These are phyloP conservation scores for Quercus aquifolioides DNA, from an alignment of 306 rosid genomes.

Conservation along the genomic window DNA sequence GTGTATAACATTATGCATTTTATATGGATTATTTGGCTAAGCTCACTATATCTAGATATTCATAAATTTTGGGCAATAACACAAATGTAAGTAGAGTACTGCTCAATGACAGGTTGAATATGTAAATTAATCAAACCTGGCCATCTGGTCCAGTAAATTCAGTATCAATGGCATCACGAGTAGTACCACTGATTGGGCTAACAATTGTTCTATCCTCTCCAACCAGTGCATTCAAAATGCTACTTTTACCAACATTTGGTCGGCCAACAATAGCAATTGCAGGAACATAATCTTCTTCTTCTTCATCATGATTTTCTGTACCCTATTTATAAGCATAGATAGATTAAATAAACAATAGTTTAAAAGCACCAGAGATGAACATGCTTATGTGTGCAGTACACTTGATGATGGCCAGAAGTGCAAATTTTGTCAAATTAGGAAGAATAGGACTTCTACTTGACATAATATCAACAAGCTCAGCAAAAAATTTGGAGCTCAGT, in stretches of 20 bases:
- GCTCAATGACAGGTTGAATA: neutral
- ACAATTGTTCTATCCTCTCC: constrained; percentile 97
- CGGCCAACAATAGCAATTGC: constrained; percentile 96
- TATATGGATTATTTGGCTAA: neutral
- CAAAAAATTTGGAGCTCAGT: neutral
- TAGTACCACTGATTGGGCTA: constrained; percentile 98
- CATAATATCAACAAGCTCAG: neutral
- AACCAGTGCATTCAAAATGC: constrained; percentile 93
- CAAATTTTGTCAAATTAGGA: neutral
- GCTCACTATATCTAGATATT: neutral
- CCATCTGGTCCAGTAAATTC: constrained; percentile 85
- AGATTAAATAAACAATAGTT: constrained; percentile 4
- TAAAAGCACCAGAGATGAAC: neutral
- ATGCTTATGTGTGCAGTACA: constrained; percentile 7
- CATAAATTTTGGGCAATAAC: neutral
- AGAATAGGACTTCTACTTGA: neutral
- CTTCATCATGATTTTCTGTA: constrained; percentile 39
- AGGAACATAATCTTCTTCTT: constrained; percentile 81
- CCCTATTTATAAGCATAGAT: constrained; percentile 38
- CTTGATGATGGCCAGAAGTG: neutral
- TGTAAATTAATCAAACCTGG: constrained; percentile 61
- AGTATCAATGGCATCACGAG: constrained; percentile 99
- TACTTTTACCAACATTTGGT: constrained; percentile 99
- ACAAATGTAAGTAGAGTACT: neutral
- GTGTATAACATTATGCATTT: neutral